phyloP scores from a whole-genome alignment of 257 asterid genomes.

The Nicotiana tomentosiformis region DNA sequence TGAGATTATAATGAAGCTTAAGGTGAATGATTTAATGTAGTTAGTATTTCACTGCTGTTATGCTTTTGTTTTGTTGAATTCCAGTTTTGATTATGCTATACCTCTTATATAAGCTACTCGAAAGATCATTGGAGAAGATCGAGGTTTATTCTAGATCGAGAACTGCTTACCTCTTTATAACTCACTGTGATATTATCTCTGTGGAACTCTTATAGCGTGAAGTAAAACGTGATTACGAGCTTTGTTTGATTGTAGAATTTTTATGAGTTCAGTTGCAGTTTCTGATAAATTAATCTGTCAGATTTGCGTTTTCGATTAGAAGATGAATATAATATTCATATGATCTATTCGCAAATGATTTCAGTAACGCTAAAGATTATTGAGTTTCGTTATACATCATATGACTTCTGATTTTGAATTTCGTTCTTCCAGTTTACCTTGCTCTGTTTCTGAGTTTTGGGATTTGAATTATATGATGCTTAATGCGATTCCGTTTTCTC shows the following conservation, averaged over 20 bases:
- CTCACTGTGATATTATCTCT: no score
- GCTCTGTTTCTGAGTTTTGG: neutral
- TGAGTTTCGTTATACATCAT: neutral
- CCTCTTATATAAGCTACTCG: neutral
- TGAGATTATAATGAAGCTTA: neutral
- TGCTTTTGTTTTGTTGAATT: neutral
- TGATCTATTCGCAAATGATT: neutral
- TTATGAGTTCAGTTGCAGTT: neutral
- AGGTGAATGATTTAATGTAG: neutral
- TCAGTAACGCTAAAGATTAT: neutral
- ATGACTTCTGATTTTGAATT: neutral
- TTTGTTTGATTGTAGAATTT: neutral
- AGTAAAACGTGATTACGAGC: no score
- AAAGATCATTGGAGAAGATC: neutral
- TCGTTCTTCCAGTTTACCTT: neutral
- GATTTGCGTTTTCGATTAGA: neutral
- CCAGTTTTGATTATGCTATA: no score
- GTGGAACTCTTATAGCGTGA: no score
- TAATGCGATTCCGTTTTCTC: neutral
- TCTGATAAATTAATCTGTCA: neutral
- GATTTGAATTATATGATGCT: neutral
- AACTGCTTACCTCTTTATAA: no score
- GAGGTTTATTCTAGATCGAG: no score
- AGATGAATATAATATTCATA: no score
- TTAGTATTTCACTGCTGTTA: neutral